Evolutionary conservation across 1,284 basidiomycete species (phyloP).

Genomic region (Athelia sp.): DNA sequence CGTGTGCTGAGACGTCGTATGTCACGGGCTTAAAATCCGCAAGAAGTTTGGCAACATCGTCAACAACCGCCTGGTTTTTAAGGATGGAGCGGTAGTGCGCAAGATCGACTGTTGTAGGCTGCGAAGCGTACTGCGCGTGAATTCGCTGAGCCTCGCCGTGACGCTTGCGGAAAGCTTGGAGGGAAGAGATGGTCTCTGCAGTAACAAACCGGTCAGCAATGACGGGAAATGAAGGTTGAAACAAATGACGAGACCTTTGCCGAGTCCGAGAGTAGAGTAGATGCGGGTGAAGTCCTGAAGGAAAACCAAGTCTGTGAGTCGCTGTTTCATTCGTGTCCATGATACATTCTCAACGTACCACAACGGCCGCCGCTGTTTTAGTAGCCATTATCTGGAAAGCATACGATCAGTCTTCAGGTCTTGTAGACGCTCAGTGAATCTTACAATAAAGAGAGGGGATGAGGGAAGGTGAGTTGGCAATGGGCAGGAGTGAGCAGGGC

Average conservation of each 20-base stretch:
- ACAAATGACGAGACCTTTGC: slow-evolving; percentile 60
- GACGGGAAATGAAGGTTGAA: slow-evolving; percentile 12
- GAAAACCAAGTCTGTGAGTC: slow-evolving; percentile 16
- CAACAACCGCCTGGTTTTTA: slow-evolving; percentile 91
- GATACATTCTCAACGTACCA: slow-evolving; percentile 46
- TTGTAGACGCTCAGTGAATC: too few relatives aligned
- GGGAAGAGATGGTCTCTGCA: slow-evolving; percentile 81
- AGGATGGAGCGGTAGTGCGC: slow-evolving; percentile 87
- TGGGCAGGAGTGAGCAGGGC: background rate
- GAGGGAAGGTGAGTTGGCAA: background rate
- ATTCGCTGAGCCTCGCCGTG: slow-evolving; percentile 85
- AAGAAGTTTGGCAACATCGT: slow-evolving; percentile 90
- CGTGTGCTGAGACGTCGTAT: slow-evolving; percentile 90
- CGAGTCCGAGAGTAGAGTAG: slow-evolving; percentile 86
- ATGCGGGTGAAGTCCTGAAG: slow-evolving; percentile 88
- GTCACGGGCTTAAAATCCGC: slow-evolving; percentile 92
- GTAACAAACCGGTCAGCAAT: slow-evolving; percentile 1
- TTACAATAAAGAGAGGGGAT: background rate
- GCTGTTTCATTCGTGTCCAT: slow-evolving; percentile 2
- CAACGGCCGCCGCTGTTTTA: slow-evolving; percentile 74
- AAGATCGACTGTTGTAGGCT: slow-evolving; percentile 84
- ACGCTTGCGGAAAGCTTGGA: slow-evolving; percentile 97
- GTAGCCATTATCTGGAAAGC: slow-evolving; percentile 60
- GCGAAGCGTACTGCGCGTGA: slow-evolving; percentile 62
- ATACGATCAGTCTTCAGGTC: background rate